Evolutionary conservation across 768 basidiomycete species (phyloP), one percentile per base, ranked within the genome.

Genomic region (Calocybe gangraenosa): DNA sequence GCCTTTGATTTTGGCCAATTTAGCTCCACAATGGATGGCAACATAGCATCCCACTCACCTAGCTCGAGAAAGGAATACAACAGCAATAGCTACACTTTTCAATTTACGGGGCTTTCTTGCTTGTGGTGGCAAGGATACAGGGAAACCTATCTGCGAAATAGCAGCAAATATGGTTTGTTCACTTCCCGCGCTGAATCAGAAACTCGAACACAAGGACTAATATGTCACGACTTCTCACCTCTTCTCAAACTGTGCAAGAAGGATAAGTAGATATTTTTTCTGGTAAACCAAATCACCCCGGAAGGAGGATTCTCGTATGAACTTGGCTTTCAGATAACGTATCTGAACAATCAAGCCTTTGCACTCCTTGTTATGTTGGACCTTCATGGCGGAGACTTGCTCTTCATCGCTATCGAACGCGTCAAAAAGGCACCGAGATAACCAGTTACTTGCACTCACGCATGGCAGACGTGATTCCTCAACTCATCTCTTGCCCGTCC

Each of bases 281-380:
- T 98, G 96, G 57, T 92, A 82, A 13, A 75, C 71, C 36, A 97
- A 71, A 54, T 82, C 83, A 47, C 71, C 72, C 25, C 95, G 78
- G 71, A 96, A 79, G 0, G 74, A 73, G 8, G 83, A 78, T 66
- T 99, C 96, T 19, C 95, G 78, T 2, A 80, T 86, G 64, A 84
- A 94, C 59, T 91, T 92, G 44, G 87, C 86, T 62, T 98, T 95
- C 54, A 98, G 73, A 65, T 96, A 97, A 33, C 75, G 78, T 47
- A 96, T 92, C 62, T 96, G 92, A 7, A 90, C 79, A 39, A 98
- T 82, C 15, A 97, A 70, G 7, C 92, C 91, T 59, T 92, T 93
- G 69, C 87, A 87, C 60, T 97, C 92, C 50, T 81, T 79, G 51
- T 87, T 89, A 59, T 92, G 90, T 61, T 81, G 82, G 2, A 66